Base-by-base conservation (phyloP, 2,329 filamentous ascomycete species). In the Trichoderma citrinoviride region DNA sequence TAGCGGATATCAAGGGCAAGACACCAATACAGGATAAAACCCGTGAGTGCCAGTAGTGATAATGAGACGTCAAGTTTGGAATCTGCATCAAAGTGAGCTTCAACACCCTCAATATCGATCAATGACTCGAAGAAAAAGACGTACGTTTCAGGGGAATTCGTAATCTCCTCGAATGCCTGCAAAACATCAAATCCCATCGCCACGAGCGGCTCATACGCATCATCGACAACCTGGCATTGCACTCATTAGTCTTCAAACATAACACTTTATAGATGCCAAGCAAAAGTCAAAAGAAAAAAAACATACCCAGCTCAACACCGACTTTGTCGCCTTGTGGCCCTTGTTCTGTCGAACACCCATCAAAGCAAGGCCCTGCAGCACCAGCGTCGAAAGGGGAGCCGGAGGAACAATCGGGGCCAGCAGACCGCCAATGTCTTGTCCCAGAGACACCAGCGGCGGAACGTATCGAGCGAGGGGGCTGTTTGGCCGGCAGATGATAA, bases 331-430 rank as follows among this genome's bases (percentile, higher is more conserved):
- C 67, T 90, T 91, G 73, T 93, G 86, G 70, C 85, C 85, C 76
- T 93, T 94, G 75, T 92, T 90, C 77, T 95, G 92, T 65, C 90
- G 85, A 71, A 95, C 87, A 0, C 90, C 91, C 78, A 96, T 86
- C 67, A 96, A 77, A 15, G 92, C 90, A 68, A 96, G 77, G 0
- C 92, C 92, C 77, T 96, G 92, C 15, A 87, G 72, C 66, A 94
- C 82, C 33, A 95, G 76, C 0, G 84, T 88, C 29, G 89, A 86
- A 72, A 91, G 90, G 1, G 87, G 83, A 1, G 85, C 84, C 0
- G 89, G 83, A 1, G 89, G 87, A 52, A 95, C 90, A 12, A 95
- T 86, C 0, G 91, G 91, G 23, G 90, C 91, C 15, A 93, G 87
- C 52, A 96, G 92, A 7, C 92, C 92, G 4, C 91, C 91, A 5